Evolutionary conservation across 192 early-diverging fungal species (phyloP), one percentile per base, ranked within the genome.

Genomic region (Backusella macrospora): DNA sequence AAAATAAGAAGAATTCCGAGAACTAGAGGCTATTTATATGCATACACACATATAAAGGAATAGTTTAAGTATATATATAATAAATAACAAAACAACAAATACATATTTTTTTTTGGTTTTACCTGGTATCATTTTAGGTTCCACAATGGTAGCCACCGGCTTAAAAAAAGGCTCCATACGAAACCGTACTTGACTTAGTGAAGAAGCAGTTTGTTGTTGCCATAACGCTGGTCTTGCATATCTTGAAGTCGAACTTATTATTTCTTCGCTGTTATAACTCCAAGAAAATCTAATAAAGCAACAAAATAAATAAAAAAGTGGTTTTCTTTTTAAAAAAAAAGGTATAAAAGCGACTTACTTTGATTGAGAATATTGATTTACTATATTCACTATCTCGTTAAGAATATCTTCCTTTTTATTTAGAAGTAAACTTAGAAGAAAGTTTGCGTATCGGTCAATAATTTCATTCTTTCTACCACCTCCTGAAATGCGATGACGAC

Each of bases 161-260:
- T 59, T 59, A 23, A 59, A 59, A 37, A 69, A 62, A 15, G 44
- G 37, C 6, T 29, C 67, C 44, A 62, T 49, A 83, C 74, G 86
- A 89, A 64, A 79, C 85, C n/a, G 76, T 91, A 29, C 84, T 89
- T 4, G 92, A 91, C 46, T 79, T 85, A 21, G 86, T 90, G 59
- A 91, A 93, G 65, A 85, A 88, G 72, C 52, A 59, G 21, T 59
- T 23, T 59, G 52, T 59, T 23, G 7, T n/a, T 59, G 16, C 52
- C 52, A 59, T 59, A 59, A 59, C 12, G 21, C 7, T 59, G 52
- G 21, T 4, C 13, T 59, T 59, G 21, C 13, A 13, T 59, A 59
- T 26, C 52, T 59, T 59, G 52, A 23, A 12, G 4, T 59, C 13
- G 52, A 59, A 23, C 52, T 59, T 59, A 23, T 9, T 5, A 59